Base-by-base conservation (phyloP, 768 basidiomycete species). In the Amyloporia xantha region DNA sequence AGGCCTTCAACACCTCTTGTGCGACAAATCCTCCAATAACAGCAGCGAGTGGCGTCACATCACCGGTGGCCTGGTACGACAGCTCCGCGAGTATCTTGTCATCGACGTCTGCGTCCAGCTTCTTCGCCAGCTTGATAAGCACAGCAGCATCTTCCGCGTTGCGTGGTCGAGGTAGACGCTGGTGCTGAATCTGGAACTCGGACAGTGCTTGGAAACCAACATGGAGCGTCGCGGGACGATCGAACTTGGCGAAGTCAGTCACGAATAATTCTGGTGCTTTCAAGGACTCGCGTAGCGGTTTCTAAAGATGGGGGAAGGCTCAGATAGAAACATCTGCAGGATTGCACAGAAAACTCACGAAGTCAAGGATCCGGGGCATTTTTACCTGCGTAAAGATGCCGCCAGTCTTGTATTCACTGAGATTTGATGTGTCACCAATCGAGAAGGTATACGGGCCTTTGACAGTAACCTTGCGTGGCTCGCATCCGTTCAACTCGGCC, bases 351-450 rank as follows among this genome's bases (percentile, higher is more conserved):
- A 15, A 13, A 76, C 92, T 61, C 59, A 97, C 95, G 60, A 97
- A 99, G 64, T 92, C 81, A 42, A 97, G 71, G 43, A 92, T 77
- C 71, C 95, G 98, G 9, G 96, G 96, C 92, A 97, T 95, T 72
- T 98, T 99, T 54, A 98, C 93, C 67, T 99, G 96, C 5, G 90
- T 92, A 66, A 97, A 99, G 53, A 94, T 86, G 30, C 96, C 96
- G 21, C 95, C 96, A 24, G 79, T 63, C 56, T 83, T 79, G 69
- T 98, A 98, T 39, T 79, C 74, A 23, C 82, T 74, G 10, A 96
- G 63, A 28, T 75, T 75, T 25, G 83, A 78, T 2, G 94, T 97
- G 64, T 96, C 91, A 2, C 96, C 95, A 49, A 99, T 95, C 25
- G 86, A 74, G 68, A 99, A 99, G 0, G 96, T 97, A 64, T 98